Conservation (phyloP, 73 alveolate species). For the Breviolum minutum region DNA sequence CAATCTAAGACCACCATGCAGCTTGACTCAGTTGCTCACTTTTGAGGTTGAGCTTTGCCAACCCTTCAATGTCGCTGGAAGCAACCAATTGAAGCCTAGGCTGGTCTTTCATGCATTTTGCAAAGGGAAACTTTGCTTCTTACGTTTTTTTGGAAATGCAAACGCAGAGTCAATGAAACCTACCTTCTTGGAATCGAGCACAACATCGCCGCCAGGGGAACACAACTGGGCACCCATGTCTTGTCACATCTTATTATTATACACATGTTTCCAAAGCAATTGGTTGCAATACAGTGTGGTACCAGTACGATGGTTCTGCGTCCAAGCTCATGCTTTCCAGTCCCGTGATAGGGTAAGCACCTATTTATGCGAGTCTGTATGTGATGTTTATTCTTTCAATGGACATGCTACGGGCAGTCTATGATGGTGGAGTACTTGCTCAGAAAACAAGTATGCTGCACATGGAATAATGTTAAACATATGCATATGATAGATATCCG, state of each 20-base stretch:
- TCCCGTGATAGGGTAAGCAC: too few species aligned
- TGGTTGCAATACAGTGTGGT: too few species aligned
- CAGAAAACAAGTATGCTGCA: too few species aligned
- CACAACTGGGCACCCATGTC: conserved; percentile 81
- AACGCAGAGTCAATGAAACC: neutral
- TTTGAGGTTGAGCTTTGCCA: conserved; percentile 82
- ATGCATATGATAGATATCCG: too few species aligned
- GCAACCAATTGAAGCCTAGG: conserved; percentile 75
- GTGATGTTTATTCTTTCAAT: too few species aligned
- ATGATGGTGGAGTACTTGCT: too few species aligned
- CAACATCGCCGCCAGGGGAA: conserved; percentile 81
- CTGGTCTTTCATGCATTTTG: neutral
- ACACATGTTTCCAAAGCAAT: too few species aligned
- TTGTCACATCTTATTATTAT: neutral
- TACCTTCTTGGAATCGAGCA: conserved; percentile 23
- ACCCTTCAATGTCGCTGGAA: conserved; percentile 82
- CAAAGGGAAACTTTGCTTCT: neutral
- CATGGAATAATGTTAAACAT: too few species aligned
- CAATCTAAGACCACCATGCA: neutral
- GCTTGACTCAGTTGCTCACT: conserved; percentile 17
- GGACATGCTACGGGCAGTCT: too few species aligned
- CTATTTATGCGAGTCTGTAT: too few species aligned
- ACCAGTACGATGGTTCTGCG: too few species aligned
- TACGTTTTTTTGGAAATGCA: neutral
- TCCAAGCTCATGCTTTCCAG: too few species aligned